phyloP scores from a whole-genome alignment of 164 flowering plant genomes.

The Santalum album region DNA sequence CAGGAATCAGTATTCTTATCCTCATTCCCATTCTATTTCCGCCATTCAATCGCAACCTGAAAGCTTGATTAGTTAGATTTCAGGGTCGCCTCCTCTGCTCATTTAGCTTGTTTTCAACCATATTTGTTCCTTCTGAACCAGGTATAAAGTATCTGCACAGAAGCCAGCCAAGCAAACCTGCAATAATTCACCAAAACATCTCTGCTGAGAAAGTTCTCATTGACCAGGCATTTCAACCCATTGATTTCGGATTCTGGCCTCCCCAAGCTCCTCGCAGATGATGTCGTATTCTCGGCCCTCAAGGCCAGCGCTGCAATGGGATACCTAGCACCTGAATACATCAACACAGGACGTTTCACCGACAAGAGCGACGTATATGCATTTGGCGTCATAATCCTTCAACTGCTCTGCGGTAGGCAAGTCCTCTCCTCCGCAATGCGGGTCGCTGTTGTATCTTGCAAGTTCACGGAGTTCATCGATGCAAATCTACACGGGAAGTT shows the following conservation, averaged over 20 bases:
- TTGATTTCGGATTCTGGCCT: constrained; percentile 45
- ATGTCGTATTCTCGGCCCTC: constrained; percentile 39
- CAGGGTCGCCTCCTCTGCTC: too few relatives aligned
- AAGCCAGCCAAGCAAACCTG: constrained; percentile 27
- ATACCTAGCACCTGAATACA: constrained; percentile 54
- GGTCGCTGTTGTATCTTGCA: constrained; percentile 22
- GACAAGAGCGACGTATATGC: constrained; percentile 51
- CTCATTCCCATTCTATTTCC: too few relatives aligned
- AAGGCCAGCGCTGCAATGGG: constrained; percentile 55
- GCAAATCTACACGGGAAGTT: constrained; percentile 27
- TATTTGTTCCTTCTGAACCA: constrained; percentile 9
- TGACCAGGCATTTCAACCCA: constrained; percentile 33
- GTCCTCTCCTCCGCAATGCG: constrained; percentile 22
- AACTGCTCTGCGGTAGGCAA: constrained; percentile 37
- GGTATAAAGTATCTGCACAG: constrained; percentile 42
- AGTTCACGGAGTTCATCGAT: constrained; percentile 29
- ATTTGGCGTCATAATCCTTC: constrained; percentile 47
- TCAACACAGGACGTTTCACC: constrained; percentile 48
- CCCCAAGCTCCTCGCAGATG: constrained; percentile 43
- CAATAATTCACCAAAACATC: constrained; percentile 42
- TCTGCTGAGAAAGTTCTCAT: constrained; percentile 39
- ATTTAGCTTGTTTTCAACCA: neutral
- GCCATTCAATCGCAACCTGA: too few relatives aligned
- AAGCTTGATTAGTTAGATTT: too few relatives aligned
- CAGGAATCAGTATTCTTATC: too few relatives aligned